Evolutionary conservation across 805 yeast genomes (phyloP), one percentile per base, ranked within the genome.

Genomic region (Huiozyma naganishii): DNA sequence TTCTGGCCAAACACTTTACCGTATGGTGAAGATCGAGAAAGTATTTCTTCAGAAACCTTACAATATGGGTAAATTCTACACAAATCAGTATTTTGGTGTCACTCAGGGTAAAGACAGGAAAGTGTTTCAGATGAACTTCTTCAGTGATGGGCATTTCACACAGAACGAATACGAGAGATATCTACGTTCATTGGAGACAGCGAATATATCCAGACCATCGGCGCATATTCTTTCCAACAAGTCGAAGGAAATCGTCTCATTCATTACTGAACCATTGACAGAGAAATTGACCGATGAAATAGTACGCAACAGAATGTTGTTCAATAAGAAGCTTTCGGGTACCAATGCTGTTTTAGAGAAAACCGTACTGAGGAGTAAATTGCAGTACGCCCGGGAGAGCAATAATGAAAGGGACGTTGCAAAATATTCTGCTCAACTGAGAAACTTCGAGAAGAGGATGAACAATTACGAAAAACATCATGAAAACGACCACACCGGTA

Each of bases 51-150:
- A 69, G 38, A 71, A 67, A 48, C 76, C 79, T 12, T 79, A 78
- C 56, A 64, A 61, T 32, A 67, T 76, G 60, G 69, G 74, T 43
- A 68, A 66, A 46, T 67, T 73, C 40, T 68, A 66, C 29, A 77
- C 78, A 2, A 76, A 77, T 51, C 70, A 71, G 53, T 79, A 75
- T 51, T 69, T 90, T 51, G 69, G 77, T 42, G 90, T 86, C 10
- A 73, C 89, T n/a, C 95, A 86, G 59, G 96, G 95, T 41, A 77
- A 80, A 34, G 77, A 74, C 50, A 79, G 79, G 48, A 83, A 82
- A 52, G 75, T 74, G 38, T 79, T 89, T 51, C 90, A 85, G 37
- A 77, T 92, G 73, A 77, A 76, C 37, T 78, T 77, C 41, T 79
- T 92, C 55, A 81, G 94, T 39, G 96, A 92, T 65, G 77, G 81